Evolutionary conservation across 1,139 yeast genomes (phyloP).

Genomic region (Suhomyces anneliseae): DNA sequence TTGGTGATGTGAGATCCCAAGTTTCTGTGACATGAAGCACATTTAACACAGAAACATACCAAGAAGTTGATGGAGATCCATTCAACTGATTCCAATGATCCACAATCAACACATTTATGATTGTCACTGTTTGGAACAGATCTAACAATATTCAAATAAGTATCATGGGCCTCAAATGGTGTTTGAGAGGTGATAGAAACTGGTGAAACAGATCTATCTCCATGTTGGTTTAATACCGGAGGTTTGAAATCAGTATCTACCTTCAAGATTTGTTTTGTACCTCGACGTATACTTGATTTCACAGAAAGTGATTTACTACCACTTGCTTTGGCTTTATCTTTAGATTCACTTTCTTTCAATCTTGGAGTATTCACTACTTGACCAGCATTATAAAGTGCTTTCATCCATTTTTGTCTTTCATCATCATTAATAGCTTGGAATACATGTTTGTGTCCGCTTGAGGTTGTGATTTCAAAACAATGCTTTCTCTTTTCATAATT

Average conservation of each 20-base stretch:
- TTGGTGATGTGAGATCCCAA: conserved; percentile 54
- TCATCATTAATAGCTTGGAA: conserved; percentile 76
- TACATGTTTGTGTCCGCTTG: conserved; percentile 64
- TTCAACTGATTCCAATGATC: conserved; percentile 62
- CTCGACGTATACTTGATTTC: conserved; percentile 1
- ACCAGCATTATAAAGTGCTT: conserved; percentile 54
- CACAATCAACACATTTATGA: conserved; percentile 76
- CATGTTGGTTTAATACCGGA: conserved; percentile 7
- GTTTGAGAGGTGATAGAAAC: conserved; percentile 32
- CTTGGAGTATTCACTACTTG: conserved; percentile 36
- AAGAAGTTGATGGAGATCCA: conserved; percentile 84
- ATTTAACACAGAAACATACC: conserved; percentile 75
- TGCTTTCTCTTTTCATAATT: conserved; percentile 48
- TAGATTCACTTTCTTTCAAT: conserved; percentile 10
- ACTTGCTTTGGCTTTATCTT: conserved; percentile 1
- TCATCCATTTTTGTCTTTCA: conserved; percentile 72
- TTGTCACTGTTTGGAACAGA: conserved; percentile 55
- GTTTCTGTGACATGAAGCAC: conserved; percentile 63
- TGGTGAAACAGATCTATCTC: conserved; percentile 30
- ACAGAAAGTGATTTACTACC: not conserved
- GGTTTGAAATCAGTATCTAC: conserved; percentile 7
- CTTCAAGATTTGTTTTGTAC: conserved; percentile 5
- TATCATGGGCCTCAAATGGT: conserved; percentile 22
- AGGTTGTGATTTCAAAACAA: conserved; percentile 79
- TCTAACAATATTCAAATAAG: conserved; percentile 46